A percentile compares a stretch with the other conserved stretches of the same genome.
Conservation (phyloP, 1,139 yeast species). For the Cylindricascospora bacillispora region DNA sequence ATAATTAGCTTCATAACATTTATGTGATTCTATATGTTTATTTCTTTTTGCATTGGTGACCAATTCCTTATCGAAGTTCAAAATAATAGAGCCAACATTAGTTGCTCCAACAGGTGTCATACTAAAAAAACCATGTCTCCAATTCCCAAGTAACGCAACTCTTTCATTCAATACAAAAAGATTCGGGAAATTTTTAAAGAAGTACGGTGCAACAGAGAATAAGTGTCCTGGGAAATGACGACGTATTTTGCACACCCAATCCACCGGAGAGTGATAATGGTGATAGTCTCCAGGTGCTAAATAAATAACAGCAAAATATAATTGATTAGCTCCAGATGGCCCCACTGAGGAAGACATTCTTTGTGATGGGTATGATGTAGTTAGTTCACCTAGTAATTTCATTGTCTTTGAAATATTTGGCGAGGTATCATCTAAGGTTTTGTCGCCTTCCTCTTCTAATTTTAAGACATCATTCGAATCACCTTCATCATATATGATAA, state of each 20-base stretch:
- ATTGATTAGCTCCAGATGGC: conserved; percentile 33
- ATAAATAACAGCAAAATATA: conserved; percentile 84
- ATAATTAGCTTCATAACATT: conserved; percentile 93
- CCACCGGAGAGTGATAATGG: conserved; percentile 89
- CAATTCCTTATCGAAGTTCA: conserved; percentile 85
- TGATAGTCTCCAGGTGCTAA: conserved; percentile 98
- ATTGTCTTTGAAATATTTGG: conserved; percentile 26
- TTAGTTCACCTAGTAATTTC: conserved; percentile 19
- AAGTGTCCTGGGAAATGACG: conserved; percentile 95
- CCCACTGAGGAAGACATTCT: conserved; percentile 9
- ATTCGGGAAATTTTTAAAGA: conserved; percentile 77
- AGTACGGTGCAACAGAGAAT: conserved; percentile 92
- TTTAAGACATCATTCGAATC: conserved; percentile 31
- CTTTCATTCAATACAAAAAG: conserved; percentile 88
- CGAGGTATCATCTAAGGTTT: conserved; percentile 33
- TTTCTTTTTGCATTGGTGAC: conserved; percentile 47
- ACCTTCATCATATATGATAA: conserved; percentile 24
- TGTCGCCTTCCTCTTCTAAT: conserved; percentile 51
- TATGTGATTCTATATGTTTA: conserved; percentile 40
- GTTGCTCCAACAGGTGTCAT: conserved; percentile 99
- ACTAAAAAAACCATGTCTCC: conserved; percentile 95
- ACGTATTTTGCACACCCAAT: conserved; percentile 90
- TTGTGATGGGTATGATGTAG: conserved; percentile 12
- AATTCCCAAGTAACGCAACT: conserved; percentile 86
- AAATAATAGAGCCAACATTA: conserved; percentile 87